Evolutionary conservation across 2,329 filamentous ascomycete genomes (phyloP), one percentile per base, ranked within the genome.

Genomic region (Fusarium dimerum): DNA sequence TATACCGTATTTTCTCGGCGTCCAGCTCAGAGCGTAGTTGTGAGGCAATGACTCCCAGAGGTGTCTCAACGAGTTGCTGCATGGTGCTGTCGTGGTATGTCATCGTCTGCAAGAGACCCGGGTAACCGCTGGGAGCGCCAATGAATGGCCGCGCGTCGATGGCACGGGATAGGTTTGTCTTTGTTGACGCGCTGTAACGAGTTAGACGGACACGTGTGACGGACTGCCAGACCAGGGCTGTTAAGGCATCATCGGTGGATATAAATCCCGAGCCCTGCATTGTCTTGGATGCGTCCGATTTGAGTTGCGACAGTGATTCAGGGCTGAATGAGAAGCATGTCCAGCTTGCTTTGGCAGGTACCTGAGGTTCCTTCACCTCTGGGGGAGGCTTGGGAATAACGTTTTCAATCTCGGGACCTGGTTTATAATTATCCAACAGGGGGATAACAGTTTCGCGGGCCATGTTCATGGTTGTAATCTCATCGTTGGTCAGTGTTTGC

Each of bases 241-340:
- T 77, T 13, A 84, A 64, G 3, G 74, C 70, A 59, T 85, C 81
- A 50, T 85, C 80, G 1, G 79, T 83, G 2, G 80, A 80, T 18
- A 83, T 62, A 55, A 72, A 82, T 2, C 39, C 43, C 0, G 48
- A 26, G 20, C 20, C 20, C 43, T 0, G 43, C 18, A 1, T 12
- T n/a, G 59, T 55, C 48, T 59, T 41, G 7, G 63, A 63, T 4
- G 77, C 76, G 0, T 60, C 34, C 0, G 60, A 41, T 52, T 83
- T 83, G 2, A 83, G 63, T 0, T 57, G 48, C 2, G 56, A 46
- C 1, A 82, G 69, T 0, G 73, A 69, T 3, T 62, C 41, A 1
- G 67, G 36, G 2, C 66, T 50, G 61, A 83, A 80, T 17, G 61
- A 65, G 58, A 81, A 78, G 52, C 77, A 76, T 0, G 68, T 64